A percentile compares a stretch with the other conserved stretches of the same genome.
Evolutionary conservation across 768 basidiomycete genomes (phyloP).

Genomic region (Leccinum incarnatum): DNA sequence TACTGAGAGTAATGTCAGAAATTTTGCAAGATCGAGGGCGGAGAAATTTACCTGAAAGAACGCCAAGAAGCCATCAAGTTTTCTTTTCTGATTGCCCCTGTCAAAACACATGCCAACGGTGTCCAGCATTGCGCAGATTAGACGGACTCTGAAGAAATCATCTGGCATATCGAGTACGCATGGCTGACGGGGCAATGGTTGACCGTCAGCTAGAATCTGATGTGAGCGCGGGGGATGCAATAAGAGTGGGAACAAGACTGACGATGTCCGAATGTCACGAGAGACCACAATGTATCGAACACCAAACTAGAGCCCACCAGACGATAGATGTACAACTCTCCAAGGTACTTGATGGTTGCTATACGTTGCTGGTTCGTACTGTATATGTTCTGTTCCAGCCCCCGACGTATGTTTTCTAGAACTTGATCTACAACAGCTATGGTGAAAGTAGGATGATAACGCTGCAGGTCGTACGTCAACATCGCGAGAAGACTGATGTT

Average conservation of each 20-base stretch:
- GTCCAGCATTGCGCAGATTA: slow-evolving; percentile 90
- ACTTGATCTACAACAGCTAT: slow-evolving; percentile 91
- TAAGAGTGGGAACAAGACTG: slow-evolving; percentile 33
- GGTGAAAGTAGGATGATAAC: slow-evolving; percentile 88
- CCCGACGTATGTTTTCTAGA: slow-evolving; percentile 86
- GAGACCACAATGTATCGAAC: slow-evolving; percentile 91
- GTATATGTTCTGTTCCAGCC: slow-evolving; percentile 92
- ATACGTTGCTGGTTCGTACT: slow-evolving; percentile 92
- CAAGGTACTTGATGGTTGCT: slow-evolving; percentile 91
- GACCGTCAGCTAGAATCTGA: slow-evolving; percentile 68
- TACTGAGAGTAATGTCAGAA: slow-evolving; percentile 43
- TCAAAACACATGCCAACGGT: slow-evolving; percentile 99
- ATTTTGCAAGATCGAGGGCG: background rate
- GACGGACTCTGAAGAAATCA: slow-evolving; percentile 92
- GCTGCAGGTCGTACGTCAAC: slow-evolving; percentile 91
- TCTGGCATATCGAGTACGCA: slow-evolving; percentile 87
- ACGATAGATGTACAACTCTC: slow-evolving; percentile 96
- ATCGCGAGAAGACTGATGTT: slow-evolving; percentile 90
- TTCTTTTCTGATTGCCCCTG: slow-evolving; percentile 86
- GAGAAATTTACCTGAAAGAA: slow-evolving; percentile 79
- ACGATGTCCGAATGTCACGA: slow-evolving; percentile 97
- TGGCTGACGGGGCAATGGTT: slow-evolving; percentile 75
- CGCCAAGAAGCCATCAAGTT: slow-evolving; percentile 85
- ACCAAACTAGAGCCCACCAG: slow-evolving; percentile 84
- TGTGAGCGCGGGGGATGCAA: slow-evolving; percentile 8